Evolutionary conservation across 169 alveolate genomes (phyloP), one percentile per base, ranked within the genome.

Genomic region (Plasmodium inui): DNA sequence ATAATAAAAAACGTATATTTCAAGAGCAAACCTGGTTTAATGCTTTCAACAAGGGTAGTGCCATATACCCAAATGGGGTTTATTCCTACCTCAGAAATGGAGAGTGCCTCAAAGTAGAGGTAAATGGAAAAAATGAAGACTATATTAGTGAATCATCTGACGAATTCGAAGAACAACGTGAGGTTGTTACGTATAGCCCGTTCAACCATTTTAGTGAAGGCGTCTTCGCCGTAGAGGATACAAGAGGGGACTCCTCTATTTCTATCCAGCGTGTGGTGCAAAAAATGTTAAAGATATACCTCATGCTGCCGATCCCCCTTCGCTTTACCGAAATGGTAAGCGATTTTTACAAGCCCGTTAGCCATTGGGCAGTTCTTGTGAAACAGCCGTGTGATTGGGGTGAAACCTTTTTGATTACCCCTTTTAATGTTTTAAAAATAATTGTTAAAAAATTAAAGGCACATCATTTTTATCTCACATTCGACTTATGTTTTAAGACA

Each of bases 391-490:
- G 19, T 8, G 74, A 34, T 83, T n/a, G 37, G 28, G 74, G 44
- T 4, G 72, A 70, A 70, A 22, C 83, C 22, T 5, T 22, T 50
- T 71, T 70, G 14, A 14, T 70, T 37, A 83, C 30, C 44, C 53
- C 72, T 57, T 67, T 83, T 70, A 70, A 70, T 32, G 46, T 70
- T 61, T 70, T 83, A 39, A 72, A 83, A n/a, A 82, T 80, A 80
- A 57, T 30, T 61, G 8, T 67, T 39, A 61, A 41, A 9, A 39
- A 37, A 34, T 55, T 72, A 83, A 44, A 10, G 32, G 41, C 12
- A 9, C 34, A n/a, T 67, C 41, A 71, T 71, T n/a, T 28, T 32
- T 22, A 32, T 70, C 34, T 19, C 37, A 39, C 74, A 32, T 32
- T 83, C 44, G 73, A 34, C 19, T 6, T 19, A 32, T 57, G 28